phyloP scores from a whole-genome alignment of 108 stramenopile species.

The Nitzschia sp. region DNA sequence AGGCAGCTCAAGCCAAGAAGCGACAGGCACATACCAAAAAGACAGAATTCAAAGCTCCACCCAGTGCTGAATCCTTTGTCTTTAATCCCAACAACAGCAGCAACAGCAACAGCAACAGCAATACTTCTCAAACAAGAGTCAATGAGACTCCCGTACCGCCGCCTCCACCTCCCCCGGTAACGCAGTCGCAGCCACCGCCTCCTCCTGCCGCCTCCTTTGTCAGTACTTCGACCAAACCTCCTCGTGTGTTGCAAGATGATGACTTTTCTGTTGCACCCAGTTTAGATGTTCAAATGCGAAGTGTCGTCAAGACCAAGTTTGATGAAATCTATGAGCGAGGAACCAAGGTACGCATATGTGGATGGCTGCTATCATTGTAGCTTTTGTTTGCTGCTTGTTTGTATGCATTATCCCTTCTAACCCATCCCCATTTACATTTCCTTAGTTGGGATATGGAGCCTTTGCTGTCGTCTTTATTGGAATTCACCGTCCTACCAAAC shows the following conservation, averaged over 20 bases:
- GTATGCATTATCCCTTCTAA: too few species aligned
- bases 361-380: too few species aligned
- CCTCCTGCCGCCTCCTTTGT: slow-evolving; percentile 3
- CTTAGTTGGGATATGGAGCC: slow-evolving; percentile 73
- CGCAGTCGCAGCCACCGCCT: not conserved
- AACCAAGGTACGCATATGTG: slow-evolving; percentile 29
- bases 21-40: slow-evolving; percentile 3
- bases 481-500: slow-evolving; percentile 49
- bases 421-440: not conserved
- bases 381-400: too few species aligned
- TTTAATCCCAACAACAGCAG: slow-evolving; percentile 10
- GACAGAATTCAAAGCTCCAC: slow-evolving; percentile 23
- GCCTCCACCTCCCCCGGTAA: not conserved
- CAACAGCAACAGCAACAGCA: slow-evolving; percentile 9
- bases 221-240: not conserved
- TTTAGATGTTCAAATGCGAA: slow-evolving; percentile 24
- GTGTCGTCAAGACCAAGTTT: slow-evolving; percentile 36
- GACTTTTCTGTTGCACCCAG: slow-evolving; percentile 43
- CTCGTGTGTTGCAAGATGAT: slow-evolving; percentile 25
- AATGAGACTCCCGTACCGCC: not conserved
- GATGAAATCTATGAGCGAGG: slow-evolving; percentile 54
- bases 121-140: not conserved
- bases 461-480: slow-evolving; percentile 75
- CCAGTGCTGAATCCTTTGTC: slow-evolving; percentile 20
- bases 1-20: not conserved